Conservation (phyloP, 352 stramenopile species). For the Phytophthora meadii region DNA sequence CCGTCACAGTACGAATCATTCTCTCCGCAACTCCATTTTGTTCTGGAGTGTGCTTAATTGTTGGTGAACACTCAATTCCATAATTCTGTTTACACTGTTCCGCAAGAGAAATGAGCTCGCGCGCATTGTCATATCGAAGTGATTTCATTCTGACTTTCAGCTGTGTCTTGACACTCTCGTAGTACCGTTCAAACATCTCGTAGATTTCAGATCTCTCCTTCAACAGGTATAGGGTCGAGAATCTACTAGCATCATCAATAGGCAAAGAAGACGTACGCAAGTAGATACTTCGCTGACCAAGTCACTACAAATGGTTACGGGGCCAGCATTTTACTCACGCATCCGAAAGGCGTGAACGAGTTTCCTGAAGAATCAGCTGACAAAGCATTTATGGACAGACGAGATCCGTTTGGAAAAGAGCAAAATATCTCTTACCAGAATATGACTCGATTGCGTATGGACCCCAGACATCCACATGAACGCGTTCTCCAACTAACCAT, state of each 20-base stretch:
- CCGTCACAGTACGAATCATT: conserved; percentile 27
- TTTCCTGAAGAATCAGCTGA: too few relatives aligned
- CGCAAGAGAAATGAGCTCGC: conserved; percentile 6
- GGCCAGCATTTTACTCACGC: too few relatives aligned
- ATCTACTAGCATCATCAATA: conserved; percentile 28
- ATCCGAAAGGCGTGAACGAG: too few relatives aligned
- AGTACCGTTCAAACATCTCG: conserved; percentile 17
- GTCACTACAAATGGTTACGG: too few relatives aligned
- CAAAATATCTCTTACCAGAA: conserved; percentile 20
- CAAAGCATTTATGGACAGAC: too few relatives aligned
- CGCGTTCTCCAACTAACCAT: conserved; percentile 17
- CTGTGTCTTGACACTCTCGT: conserved; percentile 15
- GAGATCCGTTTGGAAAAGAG: too few relatives aligned
- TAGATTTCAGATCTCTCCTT: conserved; percentile 21
- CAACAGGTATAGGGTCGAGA: conserved; percentile 18
- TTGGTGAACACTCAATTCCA: conserved; percentile 19
- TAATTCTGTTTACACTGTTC: conserved; percentile 5
- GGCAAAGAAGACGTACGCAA: too few relatives aligned
- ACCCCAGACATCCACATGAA: conserved; percentile 25
- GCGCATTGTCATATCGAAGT: conserved; percentile 16
- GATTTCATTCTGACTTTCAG: conserved; percentile 26
- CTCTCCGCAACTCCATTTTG: conserved; percentile 27
- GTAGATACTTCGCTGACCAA: too few relatives aligned
- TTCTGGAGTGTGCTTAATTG: conserved; percentile 27
- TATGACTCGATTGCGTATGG: conserved; percentile 22